These are phyloP conservation scores for Neurospora sublineolata DNA, from an alignment of 495 filamentous ascomycete species.

Conservation along the genomic window DNA sequence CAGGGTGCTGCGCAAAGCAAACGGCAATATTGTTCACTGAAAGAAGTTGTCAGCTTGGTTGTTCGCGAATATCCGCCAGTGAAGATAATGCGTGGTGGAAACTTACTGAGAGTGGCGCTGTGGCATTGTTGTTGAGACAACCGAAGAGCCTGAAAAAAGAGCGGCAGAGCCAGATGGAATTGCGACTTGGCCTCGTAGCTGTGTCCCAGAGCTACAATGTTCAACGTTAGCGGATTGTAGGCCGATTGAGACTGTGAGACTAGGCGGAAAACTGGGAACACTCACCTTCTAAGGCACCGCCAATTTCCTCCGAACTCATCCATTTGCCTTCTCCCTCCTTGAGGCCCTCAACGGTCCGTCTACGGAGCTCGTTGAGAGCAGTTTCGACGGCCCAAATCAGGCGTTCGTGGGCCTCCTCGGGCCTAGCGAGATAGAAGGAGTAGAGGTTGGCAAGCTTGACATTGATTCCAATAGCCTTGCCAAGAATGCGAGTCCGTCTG, in stretches of 20 bases:
- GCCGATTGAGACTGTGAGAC: neutral
- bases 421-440: constrained; percentile 39
- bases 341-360: constrained; percentile 51
- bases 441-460: constrained; percentile 80
- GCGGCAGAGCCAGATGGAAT: constrained; percentile 70
- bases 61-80: neutral
- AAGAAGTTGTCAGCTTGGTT: neutral
- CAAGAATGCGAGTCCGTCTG: constrained; percentile 57
- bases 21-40: constrained; percentile 63
- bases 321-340: constrained; percentile 57
- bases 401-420: constrained; percentile 55
- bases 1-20: constrained; percentile 51
- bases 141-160: constrained; percentile 73
- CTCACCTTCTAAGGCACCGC: constrained; percentile 57
- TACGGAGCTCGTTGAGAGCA: constrained; percentile 56
- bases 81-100: neutral
- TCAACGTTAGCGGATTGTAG: constrained; percentile 10
- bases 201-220: constrained; percentile 48
- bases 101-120: constrained; percentile 59
- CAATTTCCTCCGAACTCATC: constrained; percentile 62
- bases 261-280: neutral
- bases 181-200: constrained; percentile 58
- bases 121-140: constrained; percentile 56
- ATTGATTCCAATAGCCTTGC: constrained; percentile 58
- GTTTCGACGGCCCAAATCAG: constrained; percentile 79